Evolutionary conservation across 2,329 filamentous ascomycete species (phyloP), one percentile per base, ranked within the genome.

Genomic region (Cercospora zeae-maydis): DNA sequence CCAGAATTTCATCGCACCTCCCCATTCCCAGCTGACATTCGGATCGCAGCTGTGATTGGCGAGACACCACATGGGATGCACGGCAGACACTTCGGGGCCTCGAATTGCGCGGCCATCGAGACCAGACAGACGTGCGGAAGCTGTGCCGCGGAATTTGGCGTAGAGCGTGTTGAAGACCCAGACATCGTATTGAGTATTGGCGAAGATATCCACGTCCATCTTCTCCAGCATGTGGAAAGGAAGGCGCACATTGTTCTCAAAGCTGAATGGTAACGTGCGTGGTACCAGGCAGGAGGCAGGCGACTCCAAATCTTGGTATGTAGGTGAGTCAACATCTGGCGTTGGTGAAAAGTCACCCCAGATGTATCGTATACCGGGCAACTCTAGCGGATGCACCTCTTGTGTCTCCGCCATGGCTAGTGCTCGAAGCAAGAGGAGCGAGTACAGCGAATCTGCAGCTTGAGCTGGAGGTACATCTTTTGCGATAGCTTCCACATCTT

Each of bases 21-120:
- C 87, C 91, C 93, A 97, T 72, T 96, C 91, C 95, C 95, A 99
- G 3, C 85, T 85, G 39, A 98, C 92, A 75, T 96, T 97, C 8
- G 95, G 95, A 74, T 96, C 88, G 77, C 95, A 99, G 75, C 92
- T 92, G 75, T 99, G 95, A 73, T 99, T 99, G 30, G 93, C 93
- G 31, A 98, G 82, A 77, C 93, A 98, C 92, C 95, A 99, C 70
- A 96, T 86, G 1, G 93, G 92, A 78, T 98, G 93, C 30, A 98
- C 93, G 30, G 93, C 93, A 30, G 91, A 92, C 4, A 96, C 89
- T 71, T 98, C 95, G 0, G 95, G 93, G 9, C 91, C 86, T 2
- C 92, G 91, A 66, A 93, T 90, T 0, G 83, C 83, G 4, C 79
- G 75, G 54, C 81, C 73, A 13, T 71, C 72, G 3, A 70, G 63